Evolutionary conservation across 1,284 basidiomycete species (phyloP).

Genomic region (Chondrostereum purpureum): DNA sequence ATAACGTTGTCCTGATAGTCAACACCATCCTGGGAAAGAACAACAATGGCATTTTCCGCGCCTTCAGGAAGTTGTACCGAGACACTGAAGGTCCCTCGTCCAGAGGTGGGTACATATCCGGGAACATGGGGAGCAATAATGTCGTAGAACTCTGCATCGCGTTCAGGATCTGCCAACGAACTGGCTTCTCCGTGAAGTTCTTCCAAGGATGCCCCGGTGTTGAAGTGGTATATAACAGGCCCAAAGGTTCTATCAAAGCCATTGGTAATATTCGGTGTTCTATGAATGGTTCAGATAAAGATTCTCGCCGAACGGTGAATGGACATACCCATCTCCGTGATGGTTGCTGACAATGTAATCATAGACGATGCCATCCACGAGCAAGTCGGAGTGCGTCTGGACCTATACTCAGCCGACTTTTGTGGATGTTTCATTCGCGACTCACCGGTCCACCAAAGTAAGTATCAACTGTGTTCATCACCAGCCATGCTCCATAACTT

Average conservation of each 20-base stretch:
- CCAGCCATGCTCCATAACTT: constrained; percentile 21
- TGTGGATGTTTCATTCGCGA: background rate
- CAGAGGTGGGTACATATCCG: constrained; percentile 14
- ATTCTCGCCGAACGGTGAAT: background rate
- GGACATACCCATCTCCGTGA: constrained; percentile 12
- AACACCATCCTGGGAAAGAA: constrained; percentile 20
- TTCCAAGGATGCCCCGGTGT: background rate
- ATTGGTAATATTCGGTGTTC: constrained; percentile 21
- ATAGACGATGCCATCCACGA: constrained; percentile 22
- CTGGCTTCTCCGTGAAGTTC: constrained; percentile 18
- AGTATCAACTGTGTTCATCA: constrained; percentile 22
- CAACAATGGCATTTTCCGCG: constrained; percentile 17
- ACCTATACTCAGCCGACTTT: background rate
- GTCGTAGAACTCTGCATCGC: constrained; percentile 24
- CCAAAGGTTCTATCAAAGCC: constrained; percentile 25
- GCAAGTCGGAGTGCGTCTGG: constrained; percentile 19
- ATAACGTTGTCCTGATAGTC: constrained; percentile 22
- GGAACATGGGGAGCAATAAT: constrained; percentile 16
- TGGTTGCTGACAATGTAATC: constrained; percentile 1
- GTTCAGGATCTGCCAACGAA: constrained; percentile 17
- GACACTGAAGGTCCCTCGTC: constrained; percentile 15
- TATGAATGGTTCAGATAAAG: background rate
- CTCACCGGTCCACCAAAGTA: constrained; percentile 20
- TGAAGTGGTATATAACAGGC: constrained; percentile 10
- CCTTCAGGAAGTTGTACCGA: constrained; percentile 15